Base-by-base conservation (phyloP, 768 basidiomycete species). In the Auricularia cornea region DNA sequence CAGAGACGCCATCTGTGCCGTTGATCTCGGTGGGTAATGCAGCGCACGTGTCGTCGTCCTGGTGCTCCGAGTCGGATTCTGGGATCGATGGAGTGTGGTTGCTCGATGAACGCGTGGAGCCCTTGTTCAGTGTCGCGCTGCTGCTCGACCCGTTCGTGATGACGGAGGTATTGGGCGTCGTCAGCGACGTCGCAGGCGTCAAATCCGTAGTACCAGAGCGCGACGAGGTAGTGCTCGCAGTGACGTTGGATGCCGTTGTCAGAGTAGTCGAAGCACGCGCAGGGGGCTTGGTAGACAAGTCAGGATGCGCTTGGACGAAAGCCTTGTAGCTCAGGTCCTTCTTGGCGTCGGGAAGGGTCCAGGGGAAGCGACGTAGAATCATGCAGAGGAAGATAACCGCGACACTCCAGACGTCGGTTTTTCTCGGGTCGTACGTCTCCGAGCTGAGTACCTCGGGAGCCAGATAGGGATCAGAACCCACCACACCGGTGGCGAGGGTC, bases 311-410 rank as follows among this genome's bases (percentile, higher is more conserved):
- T 68, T 89, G 83, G 67, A 98, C 88, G 71, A 97, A 99, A 8
- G 93, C 87, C 64, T 87, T 84, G 80, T 93, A 99, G 71, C 87
- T 90, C 62, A 90, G 84, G 73, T 98, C 97, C 20, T 86, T 86
- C 82, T 96, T 96, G 70, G 87, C 80, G 72, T 99, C 97, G 12
- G 97, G 96, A 63, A 98, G 90, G 75, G 94, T 98, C 97, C 97
- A 99, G 3, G 97, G 97, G 80, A 99, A 99, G 60, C 97, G 84
- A 61, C 96, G 84, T 35, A 99, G 84, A 67, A 97, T 80, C 97
- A 99, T 99, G 80, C 97, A 99, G 81, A 98, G 85, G 80, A 99
- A 98, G 70, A 99, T 99, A 74, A 99, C 93, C 61, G 92, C 97
- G 40, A 96, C 87, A 69, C 90, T 91, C 97, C 97, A 99, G 29